phyloP scores from a whole-genome alignment of 1,139 yeast genomes.

The Yamadazyma dushanensis region DNA sequence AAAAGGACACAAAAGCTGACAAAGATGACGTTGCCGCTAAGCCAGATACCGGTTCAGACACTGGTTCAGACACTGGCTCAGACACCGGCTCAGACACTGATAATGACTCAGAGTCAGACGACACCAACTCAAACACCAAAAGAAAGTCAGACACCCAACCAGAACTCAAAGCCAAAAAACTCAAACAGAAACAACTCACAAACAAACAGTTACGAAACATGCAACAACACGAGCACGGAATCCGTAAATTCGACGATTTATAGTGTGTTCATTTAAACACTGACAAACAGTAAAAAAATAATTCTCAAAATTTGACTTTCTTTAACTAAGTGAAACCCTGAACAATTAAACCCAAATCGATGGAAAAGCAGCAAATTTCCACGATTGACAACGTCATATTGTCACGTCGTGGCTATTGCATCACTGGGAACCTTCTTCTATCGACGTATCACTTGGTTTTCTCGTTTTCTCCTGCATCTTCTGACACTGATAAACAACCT shows the following conservation, averaged over 20 bases:
- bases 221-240: slow-evolving; percentile 65
- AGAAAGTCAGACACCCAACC: too few relatives aligned
- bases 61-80: too few relatives aligned
- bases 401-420: slow-evolving; percentile 65
- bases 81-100: too few relatives aligned
- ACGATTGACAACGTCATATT: slow-evolving; percentile 68
- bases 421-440: slow-evolving; percentile 70
- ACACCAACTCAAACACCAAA: too few relatives aligned
- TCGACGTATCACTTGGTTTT: slow-evolving; percentile 89
- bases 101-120: too few relatives aligned
- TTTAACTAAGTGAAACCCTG: neutral
- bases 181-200: slow-evolving; percentile 36
- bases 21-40: neutral
- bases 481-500: slow-evolving; percentile 13
- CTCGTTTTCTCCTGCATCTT: slow-evolving; percentile 34
- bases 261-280: too few relatives aligned
- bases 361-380: slow-evolving; percentile 27
- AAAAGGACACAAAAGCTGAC: neutral
- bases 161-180: slow-evolving; percentile 20
- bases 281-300: neutral
- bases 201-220: slow-evolving; percentile 49
- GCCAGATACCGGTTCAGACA: too few relatives aligned
- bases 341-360: slow-evolving; percentile 7
- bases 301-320: slow-evolving; percentile 1
- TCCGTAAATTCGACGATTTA: slow-evolving; percentile 63